Base-by-base conservation (phyloP, 495 filamentous ascomycete genomes). In the Penicilliopsis zonata region DNA sequence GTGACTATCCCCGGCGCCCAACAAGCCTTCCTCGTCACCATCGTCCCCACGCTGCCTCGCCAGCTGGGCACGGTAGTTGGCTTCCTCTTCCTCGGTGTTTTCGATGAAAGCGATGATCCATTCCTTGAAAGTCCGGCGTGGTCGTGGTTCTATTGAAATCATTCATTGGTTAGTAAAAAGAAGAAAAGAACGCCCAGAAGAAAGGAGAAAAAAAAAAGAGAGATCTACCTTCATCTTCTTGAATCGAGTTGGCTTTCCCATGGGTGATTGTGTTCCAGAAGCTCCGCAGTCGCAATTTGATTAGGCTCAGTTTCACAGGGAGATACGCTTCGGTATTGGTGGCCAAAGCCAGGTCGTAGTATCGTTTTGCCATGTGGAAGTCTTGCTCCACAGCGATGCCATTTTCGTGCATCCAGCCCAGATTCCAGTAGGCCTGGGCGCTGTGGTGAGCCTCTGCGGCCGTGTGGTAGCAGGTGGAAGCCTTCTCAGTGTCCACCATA, bases 371-470 rank as follows among this genome's bases (percentile, higher is more conserved):
- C 22, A 99, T 77, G 49, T 96, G 90, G 52, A 90, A 99, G 50
- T 99, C 90, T 48, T 99, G 90, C 21, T 80, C 76, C 2, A 95
- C 76, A 8, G 88, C 86, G 28, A 96, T 65, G 2, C 90, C 90
- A 47, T 96, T 95, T 57, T 99, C 90, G 54, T 99, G 86, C 84
- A 99, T 96, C 90, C 90, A 99, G 9, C 90, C 90, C 9, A 99
- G 65, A 42, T 99, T 95, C 73, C 85, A 99, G 34, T 94, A 76
- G 9, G 92, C 92, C 59, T 96, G 90, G 16, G 88, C 87, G 47
- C 83, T 90, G 46, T 84, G 82, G 44, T 85, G 73, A 30, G 76
- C 83, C 45, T 98, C 90, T 1, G 87, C 86, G 4, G 90, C 90
- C 6, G 80, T 81, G 33, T 81, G 78, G 42, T 96, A 99, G 58